phyloP scores from a whole-genome alignment of 2,329 filamentous ascomycete species.

The Aspergillus versicolor region DNA sequence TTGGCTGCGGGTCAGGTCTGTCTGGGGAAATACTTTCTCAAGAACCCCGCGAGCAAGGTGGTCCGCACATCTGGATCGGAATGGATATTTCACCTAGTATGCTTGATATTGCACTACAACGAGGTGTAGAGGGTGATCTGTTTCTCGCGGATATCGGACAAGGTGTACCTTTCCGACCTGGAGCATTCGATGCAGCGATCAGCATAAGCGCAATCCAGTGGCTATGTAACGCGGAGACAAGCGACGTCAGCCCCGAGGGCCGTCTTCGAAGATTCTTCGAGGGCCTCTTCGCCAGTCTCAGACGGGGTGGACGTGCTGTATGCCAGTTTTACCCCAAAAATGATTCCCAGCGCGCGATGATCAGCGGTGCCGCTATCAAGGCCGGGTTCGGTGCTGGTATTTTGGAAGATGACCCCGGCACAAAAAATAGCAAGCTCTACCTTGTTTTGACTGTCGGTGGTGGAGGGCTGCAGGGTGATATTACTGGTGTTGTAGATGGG shows the following conservation, averaged over 20 bases:
- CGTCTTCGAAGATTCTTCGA: conserved; percentile 86
- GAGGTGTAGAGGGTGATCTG: conserved; percentile 91
- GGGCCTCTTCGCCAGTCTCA: conserved; percentile 79
- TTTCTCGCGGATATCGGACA: conserved; percentile 93
- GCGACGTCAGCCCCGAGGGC: conserved; percentile 76
- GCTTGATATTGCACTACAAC: conserved; percentile 89
- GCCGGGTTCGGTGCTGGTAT: conserved; percentile 95
- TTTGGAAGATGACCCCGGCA: conserved; percentile 91
- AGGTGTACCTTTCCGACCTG: conserved; percentile 88
- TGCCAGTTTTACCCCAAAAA: conserved; percentile 99
- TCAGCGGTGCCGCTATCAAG: conserved; percentile 82
- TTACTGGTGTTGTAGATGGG: conserved; percentile 83
- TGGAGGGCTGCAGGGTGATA: conserved; percentile 66
- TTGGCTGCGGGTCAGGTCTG: conserved; percentile 94
- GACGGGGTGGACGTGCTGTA: conserved; percentile 82
- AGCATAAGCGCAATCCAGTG: conserved; percentile 97
- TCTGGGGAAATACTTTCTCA: conserved; percentile 89
- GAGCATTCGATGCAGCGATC: conserved; percentile 91
- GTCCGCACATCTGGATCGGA: conserved; percentile 92
- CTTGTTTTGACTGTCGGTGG: conserved; percentile 87
- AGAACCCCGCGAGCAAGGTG: conserved; percentile 67
- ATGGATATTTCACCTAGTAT: conserved; percentile 96
- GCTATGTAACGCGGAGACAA: conserved; percentile 93
- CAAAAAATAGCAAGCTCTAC: conserved; percentile 96
- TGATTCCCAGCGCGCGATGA: conserved; percentile 86